Percentiles rank a stretch among this genome's conserved stretches.
Evolutionary conservation across 1,284 basidiomycete species (phyloP).

Genomic region (Rhodotorula sp.): DNA sequence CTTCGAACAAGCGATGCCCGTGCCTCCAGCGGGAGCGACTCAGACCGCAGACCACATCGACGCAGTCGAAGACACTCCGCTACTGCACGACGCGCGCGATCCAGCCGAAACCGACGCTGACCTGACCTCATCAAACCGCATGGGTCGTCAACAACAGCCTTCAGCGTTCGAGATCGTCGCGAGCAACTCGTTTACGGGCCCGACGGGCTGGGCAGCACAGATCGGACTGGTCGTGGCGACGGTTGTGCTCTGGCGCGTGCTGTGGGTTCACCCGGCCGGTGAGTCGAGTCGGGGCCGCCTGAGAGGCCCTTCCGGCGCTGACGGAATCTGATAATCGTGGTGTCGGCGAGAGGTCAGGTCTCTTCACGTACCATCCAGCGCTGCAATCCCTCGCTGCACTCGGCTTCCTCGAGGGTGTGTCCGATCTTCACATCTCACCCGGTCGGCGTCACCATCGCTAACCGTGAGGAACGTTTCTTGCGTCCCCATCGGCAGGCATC

Average conservation of each 20-base stretch:
- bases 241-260: slow-evolving; percentile 7
- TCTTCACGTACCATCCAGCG: slow-evolving; percentile 43
- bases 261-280: slow-evolving; percentile 21
- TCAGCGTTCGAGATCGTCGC: background rate
- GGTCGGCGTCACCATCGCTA: background rate
- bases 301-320: too few relatives aligned
- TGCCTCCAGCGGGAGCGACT: background rate
- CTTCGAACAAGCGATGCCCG: background rate
- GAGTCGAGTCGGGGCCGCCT: background rate
- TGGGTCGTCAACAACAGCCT: background rate
- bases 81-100: background rate
- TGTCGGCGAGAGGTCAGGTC: slow-evolving; percentile 4
- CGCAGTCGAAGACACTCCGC: slow-evolving; percentile 2
- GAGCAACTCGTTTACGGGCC: background rate
- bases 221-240: slow-evolving; percentile 11
- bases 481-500: slow-evolving; percentile 19
- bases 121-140: background rate
- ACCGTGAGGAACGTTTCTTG: background rate
- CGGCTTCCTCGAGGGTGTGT: slow-evolving; percentile 38
- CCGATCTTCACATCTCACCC: too few relatives aligned
- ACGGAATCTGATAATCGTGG: background rate
- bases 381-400: slow-evolving; percentile 38
- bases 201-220: background rate
- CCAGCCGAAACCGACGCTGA: background rate
- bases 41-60: background rate